These are phyloP conservation scores for Eustoma russellianum DNA, from an alignment of 257 asterid species.

Conservation along the genomic window DNA sequence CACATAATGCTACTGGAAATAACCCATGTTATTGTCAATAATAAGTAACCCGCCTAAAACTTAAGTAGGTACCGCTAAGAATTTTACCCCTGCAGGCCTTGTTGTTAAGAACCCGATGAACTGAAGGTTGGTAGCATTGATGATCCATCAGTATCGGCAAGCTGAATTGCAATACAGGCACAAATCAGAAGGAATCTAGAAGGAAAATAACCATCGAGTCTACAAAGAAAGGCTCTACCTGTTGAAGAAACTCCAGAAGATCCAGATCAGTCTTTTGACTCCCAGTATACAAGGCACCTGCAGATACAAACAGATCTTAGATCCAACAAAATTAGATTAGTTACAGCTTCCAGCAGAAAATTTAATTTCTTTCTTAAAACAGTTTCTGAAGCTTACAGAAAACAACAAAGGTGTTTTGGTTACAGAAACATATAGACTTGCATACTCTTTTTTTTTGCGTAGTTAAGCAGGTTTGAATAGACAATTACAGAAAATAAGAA, in stretches of 20 bases:
- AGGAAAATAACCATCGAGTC: neutral
- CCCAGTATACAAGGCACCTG: slow-evolving; percentile 95
- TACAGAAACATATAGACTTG: too few relatives aligned
- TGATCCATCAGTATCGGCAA: slow-evolving; percentile 91
- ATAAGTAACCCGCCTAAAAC: neutral
- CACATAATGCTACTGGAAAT: neutral
- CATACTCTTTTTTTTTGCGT: too few relatives aligned
- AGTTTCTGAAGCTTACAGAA: too few relatives aligned
- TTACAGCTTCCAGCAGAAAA: too few relatives aligned
- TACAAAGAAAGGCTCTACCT: slow-evolving; percentile 33
- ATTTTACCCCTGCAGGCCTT: slow-evolving; percentile 90
- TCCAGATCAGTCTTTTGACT: slow-evolving; percentile 57
- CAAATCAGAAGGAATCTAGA: slow-evolving; percentile 9
- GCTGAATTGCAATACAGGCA: slow-evolving; percentile 32
- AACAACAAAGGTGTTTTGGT: too few relatives aligned
- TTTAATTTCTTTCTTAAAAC: too few relatives aligned
- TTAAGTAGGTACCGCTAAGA: slow-evolving; percentile 7
- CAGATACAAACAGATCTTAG: slow-evolving; percentile 5
- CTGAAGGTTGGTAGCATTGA: slow-evolving; percentile 85
- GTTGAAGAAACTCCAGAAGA: slow-evolving; percentile 85
- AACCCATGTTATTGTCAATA: too few relatives aligned
- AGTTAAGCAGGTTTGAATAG: too few relatives aligned
- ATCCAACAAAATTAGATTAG: slow-evolving; percentile 1
- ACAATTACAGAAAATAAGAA: too few relatives aligned
- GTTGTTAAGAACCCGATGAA: slow-evolving; percentile 68